Evolutionary conservation across 78 protist species (phyloP), one percentile per base, ranked within the genome.

Genomic region (Guillardia theta): DNA sequence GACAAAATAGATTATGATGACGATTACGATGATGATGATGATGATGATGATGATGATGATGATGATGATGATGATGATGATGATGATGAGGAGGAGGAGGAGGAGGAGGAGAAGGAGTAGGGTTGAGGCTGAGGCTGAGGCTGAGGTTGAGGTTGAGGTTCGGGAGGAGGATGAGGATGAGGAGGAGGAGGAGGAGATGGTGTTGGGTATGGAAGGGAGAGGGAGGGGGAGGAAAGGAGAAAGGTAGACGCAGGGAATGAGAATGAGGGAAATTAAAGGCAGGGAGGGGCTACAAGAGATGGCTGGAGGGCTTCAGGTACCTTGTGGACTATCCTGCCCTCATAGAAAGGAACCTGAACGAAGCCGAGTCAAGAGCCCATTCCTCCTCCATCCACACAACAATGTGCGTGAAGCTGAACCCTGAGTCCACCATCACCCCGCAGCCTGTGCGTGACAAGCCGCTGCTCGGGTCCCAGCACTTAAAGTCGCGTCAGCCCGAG

Each of bases 371-470:
- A n/a, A n/a, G n/a, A n/a, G n/a, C n/a, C n/a, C n/a, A n/a, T n/a
- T 46, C 10, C 37, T 93, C 93, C 41, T 96, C 70, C 48, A 94
- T 92, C 5, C 97, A n/a, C n/a, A n/a, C 96, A 24, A 95, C 50
- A 36, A 94, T 80, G 88, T 95, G 95, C 36, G 96, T 93, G 41
- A 95, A 96, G 12, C 96, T 93, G 83, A 95, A 97, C 1, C 98
- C 98, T 43, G 96, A 95, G 88, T 97, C 98, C 18, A 97, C 96
- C 6, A 97, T 96, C 24, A 96, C 41, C 27, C 62, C 43, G 0
- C 76, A 37, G 33, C n/a, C 70, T 21, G 46, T 48, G 48, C 70
- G 94, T 27, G 88, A 36, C 9, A 77, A 0, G 21, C 15, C 88
- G 2, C 48, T 41, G 41, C 43, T 48, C 15, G 88, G 88, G 88